Conservation (phyloP, 208 protist species). For the Trichomonas tenax region DNA sequence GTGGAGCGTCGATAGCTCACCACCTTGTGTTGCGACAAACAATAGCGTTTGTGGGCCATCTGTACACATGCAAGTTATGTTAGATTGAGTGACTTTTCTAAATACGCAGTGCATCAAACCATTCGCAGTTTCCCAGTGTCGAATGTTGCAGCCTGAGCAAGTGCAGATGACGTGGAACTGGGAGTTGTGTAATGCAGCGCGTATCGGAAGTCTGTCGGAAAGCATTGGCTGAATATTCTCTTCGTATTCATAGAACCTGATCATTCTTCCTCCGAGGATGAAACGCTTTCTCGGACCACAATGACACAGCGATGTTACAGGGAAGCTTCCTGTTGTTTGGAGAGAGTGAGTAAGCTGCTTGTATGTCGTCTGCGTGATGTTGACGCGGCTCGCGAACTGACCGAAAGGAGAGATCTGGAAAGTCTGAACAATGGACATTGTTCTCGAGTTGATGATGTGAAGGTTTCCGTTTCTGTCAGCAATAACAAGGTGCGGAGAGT, state of each 20-base stretch:
- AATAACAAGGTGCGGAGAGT: not conserved
- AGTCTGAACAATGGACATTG: not conserved
- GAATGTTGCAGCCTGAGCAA: not conserved
- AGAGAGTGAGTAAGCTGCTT: not conserved
- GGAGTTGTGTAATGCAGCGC: not conserved
- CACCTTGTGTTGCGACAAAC: not conserved
- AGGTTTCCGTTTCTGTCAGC: not conserved
- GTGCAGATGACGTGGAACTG: not conserved
- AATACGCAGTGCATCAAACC: not conserved
- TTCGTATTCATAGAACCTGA: conserved; percentile 7
- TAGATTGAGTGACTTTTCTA: not conserved
- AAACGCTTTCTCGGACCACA: not conserved
- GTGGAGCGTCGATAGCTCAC: not conserved
- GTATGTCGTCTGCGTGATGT: not conserved
- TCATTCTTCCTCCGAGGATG: not conserved
- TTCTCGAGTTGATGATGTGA: not conserved
- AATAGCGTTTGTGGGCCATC: not conserved
- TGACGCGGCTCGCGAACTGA: not conserved
- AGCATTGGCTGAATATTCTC: conserved; percentile 6
- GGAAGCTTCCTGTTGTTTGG: not conserved
- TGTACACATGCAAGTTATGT: not conserved
- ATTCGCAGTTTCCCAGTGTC: not conserved
- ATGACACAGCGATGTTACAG: not conserved
- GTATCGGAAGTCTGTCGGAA: not conserved
- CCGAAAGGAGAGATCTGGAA: not conserved